phyloP scores from a whole-genome alignment of 129 eudicot genomes.

The Deinandra increscens region DNA sequence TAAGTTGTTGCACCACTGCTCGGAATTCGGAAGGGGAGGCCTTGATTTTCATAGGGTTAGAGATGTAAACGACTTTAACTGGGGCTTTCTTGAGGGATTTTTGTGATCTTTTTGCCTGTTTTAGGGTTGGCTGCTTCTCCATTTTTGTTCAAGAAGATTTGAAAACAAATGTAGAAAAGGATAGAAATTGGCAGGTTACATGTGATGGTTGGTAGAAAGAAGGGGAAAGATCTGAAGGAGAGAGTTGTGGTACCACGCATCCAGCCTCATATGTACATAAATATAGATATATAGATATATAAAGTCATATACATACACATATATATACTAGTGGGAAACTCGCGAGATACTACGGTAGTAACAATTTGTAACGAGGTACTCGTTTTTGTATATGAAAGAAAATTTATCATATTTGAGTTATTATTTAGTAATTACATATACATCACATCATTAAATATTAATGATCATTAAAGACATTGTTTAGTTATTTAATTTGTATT shows the following conservation, averaged over 20 bases:
- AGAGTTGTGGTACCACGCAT: slow-evolving; percentile 25
- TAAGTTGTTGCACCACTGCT: slow-evolving; percentile 65
- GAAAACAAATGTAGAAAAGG: neutral
- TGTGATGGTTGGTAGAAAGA: slow-evolving; percentile 16
- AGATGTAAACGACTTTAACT: slow-evolving; percentile 68
- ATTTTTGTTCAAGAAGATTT: slow-evolving; percentile 31
- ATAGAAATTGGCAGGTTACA: slow-evolving; percentile 17
- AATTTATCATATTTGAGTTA: too few relatives aligned
- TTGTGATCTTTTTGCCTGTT: slow-evolving; percentile 22
- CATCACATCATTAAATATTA: too few relatives aligned
- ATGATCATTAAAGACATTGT: too few relatives aligned
- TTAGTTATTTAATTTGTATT: too few relatives aligned
- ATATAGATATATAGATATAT: too few relatives aligned
- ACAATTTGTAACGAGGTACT: too few relatives aligned
- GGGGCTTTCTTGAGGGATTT: slow-evolving; percentile 42
- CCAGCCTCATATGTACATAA: neutral
- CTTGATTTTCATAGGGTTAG: slow-evolving; percentile 74
- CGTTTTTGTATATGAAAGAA: too few relatives aligned
- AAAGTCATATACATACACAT: too few relatives aligned
- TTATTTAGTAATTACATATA: too few relatives aligned
- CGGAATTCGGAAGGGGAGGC: slow-evolving; percentile 68
- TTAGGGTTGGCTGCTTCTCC: slow-evolving; percentile 38
- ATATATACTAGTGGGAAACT: too few relatives aligned
- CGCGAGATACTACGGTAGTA: too few relatives aligned
- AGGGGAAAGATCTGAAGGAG: slow-evolving; percentile 10